Conservation (phyloP, 805 yeast genomes). For the Candida incommunis region DNA sequence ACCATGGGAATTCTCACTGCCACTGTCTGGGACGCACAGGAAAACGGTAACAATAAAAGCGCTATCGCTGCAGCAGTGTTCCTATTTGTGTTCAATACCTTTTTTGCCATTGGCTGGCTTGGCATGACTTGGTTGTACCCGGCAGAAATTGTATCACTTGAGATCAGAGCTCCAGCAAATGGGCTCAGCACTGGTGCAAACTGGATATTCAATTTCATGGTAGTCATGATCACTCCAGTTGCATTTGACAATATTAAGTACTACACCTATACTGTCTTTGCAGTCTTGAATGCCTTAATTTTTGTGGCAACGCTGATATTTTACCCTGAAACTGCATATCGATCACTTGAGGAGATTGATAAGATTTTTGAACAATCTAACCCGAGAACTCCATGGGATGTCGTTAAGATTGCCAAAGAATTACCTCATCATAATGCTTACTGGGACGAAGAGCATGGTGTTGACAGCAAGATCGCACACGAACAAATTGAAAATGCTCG, state of each 20-base stretch:
- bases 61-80: conserved; percentile 1
- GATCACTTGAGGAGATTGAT: conserved; percentile 64
- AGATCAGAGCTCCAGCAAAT: neutral
- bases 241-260: conserved; percentile 34
- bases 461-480: too few relatives aligned
- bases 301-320: conserved; percentile 51
- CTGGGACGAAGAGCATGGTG: too few relatives aligned
- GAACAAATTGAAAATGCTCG: too few relatives aligned
- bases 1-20: conserved; percentile 10
- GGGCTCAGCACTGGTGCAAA: neutral
- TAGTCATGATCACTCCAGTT: conserved; percentile 27
- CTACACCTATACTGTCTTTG: conserved; percentile 44
- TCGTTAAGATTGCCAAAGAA: too few relatives aligned
- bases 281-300: conserved; percentile 32
- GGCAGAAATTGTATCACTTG: neutral
- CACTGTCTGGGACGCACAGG: too few relatives aligned
- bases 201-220: conserved; percentile 2
- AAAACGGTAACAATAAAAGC: conserved; percentile 24
- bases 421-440: too few relatives aligned
- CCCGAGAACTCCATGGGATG: too few relatives aligned
- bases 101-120: conserved; percentile 10
- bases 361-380: too few relatives aligned
- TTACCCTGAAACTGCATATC: conserved; percentile 66
- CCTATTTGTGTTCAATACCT: conserved; percentile 5
- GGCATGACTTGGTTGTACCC: conserved; percentile 6